These are phyloP conservation scores for Stereum hirsutum DNA, from an alignment of 1,284 basidiomycete species.

Conservation along the genomic window DNA sequence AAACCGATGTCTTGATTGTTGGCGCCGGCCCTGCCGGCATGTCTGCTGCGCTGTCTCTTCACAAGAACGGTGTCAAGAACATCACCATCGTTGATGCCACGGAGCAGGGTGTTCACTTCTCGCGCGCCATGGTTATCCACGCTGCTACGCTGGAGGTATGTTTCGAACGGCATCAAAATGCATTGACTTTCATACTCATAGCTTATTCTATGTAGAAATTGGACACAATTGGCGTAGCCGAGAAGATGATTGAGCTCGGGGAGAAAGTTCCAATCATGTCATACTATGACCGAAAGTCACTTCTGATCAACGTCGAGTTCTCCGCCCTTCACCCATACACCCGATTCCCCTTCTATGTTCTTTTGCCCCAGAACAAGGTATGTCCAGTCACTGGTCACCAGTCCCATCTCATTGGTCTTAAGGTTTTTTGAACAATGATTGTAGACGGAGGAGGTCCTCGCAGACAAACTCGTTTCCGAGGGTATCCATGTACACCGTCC, in stretches of 20 bases:
- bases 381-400: no score
- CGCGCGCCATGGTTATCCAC: slow-evolving; percentile 21
- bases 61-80: slow-evolving; percentile 32
- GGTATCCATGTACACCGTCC: slow-evolving; percentile 27
- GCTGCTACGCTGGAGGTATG: slow-evolving; percentile 22
- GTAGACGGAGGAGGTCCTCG: slow-evolving; percentile 36
- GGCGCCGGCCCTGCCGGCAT: slow-evolving; percentile 39
- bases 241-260: slow-evolving; percentile 30
- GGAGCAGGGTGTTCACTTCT: slow-evolving; percentile 15
- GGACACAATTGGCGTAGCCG: slow-evolving; percentile 34
- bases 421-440: no score
- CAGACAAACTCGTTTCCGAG: slow-evolving; percentile 22
- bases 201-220: slow-evolving; percentile 25
- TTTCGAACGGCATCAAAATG: neutral
- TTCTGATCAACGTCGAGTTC: slow-evolving; percentile 25
- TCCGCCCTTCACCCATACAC: slow-evolving; percentile 25
- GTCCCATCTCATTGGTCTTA: no score
- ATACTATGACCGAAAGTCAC: slow-evolving; percentile 22
- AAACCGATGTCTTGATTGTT: slow-evolving; percentile 32
- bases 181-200: neutral
- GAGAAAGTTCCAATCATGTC: slow-evolving; percentile 18
- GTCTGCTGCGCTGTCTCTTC: slow-evolving; percentile 31
- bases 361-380: slow-evolving; percentile 38
- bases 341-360: slow-evolving; percentile 32
- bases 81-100: slow-evolving; percentile 38